Evolutionary conservation across 176 grass and related monocot genomes (phyloP).

Genomic region (Musa beccarii): DNA sequence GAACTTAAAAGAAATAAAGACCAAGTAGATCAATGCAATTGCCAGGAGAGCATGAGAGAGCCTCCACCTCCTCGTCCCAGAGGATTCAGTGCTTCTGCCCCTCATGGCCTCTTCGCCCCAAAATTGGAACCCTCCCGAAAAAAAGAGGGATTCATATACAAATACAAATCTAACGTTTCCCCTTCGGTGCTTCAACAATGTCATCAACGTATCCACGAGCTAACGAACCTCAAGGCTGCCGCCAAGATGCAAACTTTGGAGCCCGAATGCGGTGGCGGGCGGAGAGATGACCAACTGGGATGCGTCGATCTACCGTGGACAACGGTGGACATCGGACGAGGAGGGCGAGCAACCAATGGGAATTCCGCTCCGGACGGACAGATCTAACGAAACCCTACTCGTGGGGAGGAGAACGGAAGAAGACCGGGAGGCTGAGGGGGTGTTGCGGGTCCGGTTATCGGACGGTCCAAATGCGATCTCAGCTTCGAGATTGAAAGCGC

Average conservation of each 20-base stretch:
- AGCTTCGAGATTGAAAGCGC: not conserved
- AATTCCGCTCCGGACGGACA: not conserved
- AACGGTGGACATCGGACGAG: not conserved
- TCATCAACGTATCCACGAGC: not conserved
- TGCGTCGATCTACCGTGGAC: not conserved
- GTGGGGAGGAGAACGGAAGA: not conserved
- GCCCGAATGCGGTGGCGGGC: not conserved
- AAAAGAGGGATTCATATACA: not conserved
- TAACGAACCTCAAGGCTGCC: not conserved
- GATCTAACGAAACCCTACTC: not conserved
- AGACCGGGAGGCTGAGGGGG: not conserved
- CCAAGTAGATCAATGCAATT: conserved; percentile 48
- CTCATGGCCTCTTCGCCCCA: conserved; percentile 1
- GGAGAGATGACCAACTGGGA: not conserved
- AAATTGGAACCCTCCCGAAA: not conserved
- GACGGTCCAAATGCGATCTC: not conserved
- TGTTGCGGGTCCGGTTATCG: not conserved
- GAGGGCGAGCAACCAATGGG: not conserved
- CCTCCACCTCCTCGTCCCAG: conserved; percentile 31
- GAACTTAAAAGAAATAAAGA: conserved; percentile 87
- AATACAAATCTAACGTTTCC: not conserved
- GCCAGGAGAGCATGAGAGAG: conserved; percentile 64
- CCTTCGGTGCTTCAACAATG: not conserved
- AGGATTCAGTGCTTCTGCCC: not conserved
- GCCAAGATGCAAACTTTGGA: not conserved